Percentiles rank a stretch among this genome's conserved stretches.
Evolutionary conservation across 805 yeast species (phyloP).

Genomic region (Citeromyces nyonsensis): DNA sequence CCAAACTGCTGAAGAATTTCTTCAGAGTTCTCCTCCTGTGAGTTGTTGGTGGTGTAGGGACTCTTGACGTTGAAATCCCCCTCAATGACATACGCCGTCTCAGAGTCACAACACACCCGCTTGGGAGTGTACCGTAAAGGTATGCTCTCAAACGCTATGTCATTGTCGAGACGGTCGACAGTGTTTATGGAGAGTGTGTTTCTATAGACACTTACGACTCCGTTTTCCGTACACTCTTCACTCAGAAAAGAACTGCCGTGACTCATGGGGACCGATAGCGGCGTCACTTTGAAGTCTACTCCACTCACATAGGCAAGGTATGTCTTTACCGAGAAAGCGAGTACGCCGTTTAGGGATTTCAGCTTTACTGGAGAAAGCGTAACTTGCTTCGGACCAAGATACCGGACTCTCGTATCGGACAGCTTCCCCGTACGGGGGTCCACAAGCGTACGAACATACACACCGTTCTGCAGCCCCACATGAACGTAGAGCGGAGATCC

Average conservation of each 20-base stretch:
- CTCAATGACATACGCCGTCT: constrained; percentile 20
- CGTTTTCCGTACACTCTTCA: constrained; percentile 42
- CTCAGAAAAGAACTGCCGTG: constrained; percentile 40
- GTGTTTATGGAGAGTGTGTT: constrained; percentile 39
- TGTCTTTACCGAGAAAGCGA: constrained; percentile 36
- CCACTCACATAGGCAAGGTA: constrained; percentile 33
- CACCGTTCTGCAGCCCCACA: constrained; percentile 75
- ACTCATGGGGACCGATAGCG: constrained; percentile 25
- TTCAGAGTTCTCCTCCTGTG: constrained; percentile 11
- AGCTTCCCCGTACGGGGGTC: constrained; percentile 47
- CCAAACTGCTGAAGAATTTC: constrained; percentile 31
- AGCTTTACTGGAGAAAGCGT: constrained; percentile 21
- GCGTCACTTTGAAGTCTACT: constrained; percentile 24
- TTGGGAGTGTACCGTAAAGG: constrained; percentile 37
- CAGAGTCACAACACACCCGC: constrained; percentile 7
- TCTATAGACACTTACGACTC: constrained; percentile 47
- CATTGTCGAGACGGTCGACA: constrained; percentile 21
- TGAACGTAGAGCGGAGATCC: constrained; percentile 28
- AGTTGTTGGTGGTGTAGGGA: constrained; percentile 13
- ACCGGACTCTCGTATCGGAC: constrained; percentile 50
- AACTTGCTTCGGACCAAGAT: constrained; percentile 59
- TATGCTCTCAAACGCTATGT: constrained; percentile 18
- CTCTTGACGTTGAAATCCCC: constrained; percentile 22
- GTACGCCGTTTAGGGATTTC: constrained; percentile 16
- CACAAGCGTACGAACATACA: constrained; percentile 48